Evolutionary conservation across 306 rosid genomes (phyloP), one percentile per base, ranked within the genome.

Genomic region (Medicago arabica): DNA sequence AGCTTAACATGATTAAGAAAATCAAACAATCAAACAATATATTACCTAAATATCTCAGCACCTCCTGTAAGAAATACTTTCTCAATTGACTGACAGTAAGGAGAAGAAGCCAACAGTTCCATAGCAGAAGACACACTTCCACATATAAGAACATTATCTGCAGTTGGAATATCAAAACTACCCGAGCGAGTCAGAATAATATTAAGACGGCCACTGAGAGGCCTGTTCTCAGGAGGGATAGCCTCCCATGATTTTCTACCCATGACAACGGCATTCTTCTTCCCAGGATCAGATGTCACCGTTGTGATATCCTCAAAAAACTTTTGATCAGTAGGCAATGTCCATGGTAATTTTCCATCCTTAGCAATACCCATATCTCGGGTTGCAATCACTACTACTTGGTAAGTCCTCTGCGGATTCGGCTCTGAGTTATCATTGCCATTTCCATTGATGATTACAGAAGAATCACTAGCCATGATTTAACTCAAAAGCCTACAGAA

Each of bases 221-320:
- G 99, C 55, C 90, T 93, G 13, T 57, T 43, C 69, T 89, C 91
- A 14, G 74, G 79, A 28, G 89, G 91, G 76, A 92, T 90, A 51
- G 90, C 75, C 89, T 96, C 99, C 97, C 97, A 96, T 71, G 99
- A 80, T 80, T 89, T 92, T 70, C 99, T 87, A 71, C 97, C 99
- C 99, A 96, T 96, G 60, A 96, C 67, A 85, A 96, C 69, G 0
- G 97, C 99, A 83, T 96, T 96, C 85, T 87, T 92, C 80, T 88
- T 96, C 38, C 86, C 96, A 0, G 93, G 75, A 86, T 96, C 97
- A 31, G 96, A 84, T 44, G 97, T 86, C 28, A 59, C 80, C 7
- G 69, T 57, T 49, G 97, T 96, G 81, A 92, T 49, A 36, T 89
- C 88, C 68, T 86, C 84, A 71, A 96, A 96, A 85, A 86, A 88